A percentile compares a stretch with the other conserved stretches of the same genome.
These are phyloP conservation scores for Yamadazyma sp. DNA, from an alignment of 1,139 yeast genomes.

Conservation along the genomic window DNA sequence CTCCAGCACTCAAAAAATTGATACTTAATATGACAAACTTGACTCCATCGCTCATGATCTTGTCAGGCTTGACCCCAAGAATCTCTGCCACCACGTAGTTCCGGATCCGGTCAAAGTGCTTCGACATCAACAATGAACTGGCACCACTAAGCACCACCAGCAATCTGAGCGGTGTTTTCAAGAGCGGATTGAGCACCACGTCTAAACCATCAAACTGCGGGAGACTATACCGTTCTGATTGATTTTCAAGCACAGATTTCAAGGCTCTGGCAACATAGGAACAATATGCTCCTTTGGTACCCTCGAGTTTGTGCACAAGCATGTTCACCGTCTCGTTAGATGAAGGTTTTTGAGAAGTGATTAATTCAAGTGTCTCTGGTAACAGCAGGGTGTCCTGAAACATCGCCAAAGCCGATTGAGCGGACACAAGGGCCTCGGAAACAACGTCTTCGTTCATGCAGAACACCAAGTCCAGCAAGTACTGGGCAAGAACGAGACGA, in stretches of 20 bases:
- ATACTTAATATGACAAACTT: constrained; percentile 50
- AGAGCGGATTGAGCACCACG: constrained; percentile 30
- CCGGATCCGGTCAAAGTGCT: constrained; percentile 51
- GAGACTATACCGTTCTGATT: constrained; percentile 29
- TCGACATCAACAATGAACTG: constrained; percentile 27
- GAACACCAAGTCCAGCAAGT: constrained; percentile 28
- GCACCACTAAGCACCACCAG: constrained; percentile 39
- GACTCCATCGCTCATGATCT: constrained; percentile 42
- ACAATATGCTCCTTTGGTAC: constrained; percentile 10
- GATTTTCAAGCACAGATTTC: constrained; percentile 19
- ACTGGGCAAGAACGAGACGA: constrained; percentile 23
- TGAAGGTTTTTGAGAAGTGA: neutral
- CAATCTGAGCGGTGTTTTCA: constrained; percentile 35
- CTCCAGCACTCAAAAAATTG: constrained; percentile 43
- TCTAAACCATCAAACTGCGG: constrained; percentile 24
- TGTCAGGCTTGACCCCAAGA: constrained; percentile 47
- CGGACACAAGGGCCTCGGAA: constrained; percentile 4
- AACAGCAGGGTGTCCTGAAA: neutral
- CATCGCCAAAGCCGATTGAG: constrained; percentile 5
- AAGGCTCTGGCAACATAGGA: constrained; percentile 30
- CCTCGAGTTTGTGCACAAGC: constrained; percentile 4
- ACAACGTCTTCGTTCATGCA: constrained; percentile 7
- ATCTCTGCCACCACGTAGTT: constrained; percentile 66
- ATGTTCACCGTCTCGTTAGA: neutral
- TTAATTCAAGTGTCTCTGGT: neutral